Percentiles rank a stretch among this genome's conserved stretches.
phyloP scores from a whole-genome alignment of 2,329 filamentous ascomycete genomes.

The Cladosporium sp. region DNA sequence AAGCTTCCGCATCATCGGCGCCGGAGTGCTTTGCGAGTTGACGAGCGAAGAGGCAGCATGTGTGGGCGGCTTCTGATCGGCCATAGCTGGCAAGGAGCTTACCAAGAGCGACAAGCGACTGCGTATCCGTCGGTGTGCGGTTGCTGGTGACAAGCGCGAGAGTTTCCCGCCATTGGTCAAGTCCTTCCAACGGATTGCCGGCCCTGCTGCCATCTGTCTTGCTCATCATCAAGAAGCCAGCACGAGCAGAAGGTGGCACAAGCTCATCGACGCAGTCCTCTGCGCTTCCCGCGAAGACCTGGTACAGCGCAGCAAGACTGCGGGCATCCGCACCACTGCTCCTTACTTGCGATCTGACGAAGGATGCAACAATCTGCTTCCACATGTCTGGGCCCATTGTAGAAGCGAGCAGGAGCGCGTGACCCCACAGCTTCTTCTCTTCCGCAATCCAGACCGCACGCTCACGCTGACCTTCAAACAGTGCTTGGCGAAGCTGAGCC shows the following conservation, averaged over 20 bases:
- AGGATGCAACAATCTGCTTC: conserved; percentile 91
- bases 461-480: conserved; percentile 77
- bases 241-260: conserved; percentile 84
- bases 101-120: conserved; percentile 73
- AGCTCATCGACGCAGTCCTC: conserved; percentile 95
- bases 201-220: conserved; percentile 57
- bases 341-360: conserved; percentile 93
- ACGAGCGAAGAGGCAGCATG: conserved; percentile 85
- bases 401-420: conserved; percentile 85
- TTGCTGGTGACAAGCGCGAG: conserved; percentile 81
- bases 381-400: conserved; percentile 70
- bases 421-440: conserved; percentile 90
- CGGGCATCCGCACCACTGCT: conserved; percentile 67
- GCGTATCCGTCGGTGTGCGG: conserved; percentile 70
- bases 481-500: conserved; percentile 63
- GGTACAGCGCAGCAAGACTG: conserved; percentile 84
- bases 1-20: conserved; percentile 69
- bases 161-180: conserved; percentile 93
- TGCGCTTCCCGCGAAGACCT: conserved; percentile 86
- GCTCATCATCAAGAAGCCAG: conserved; percentile 84
- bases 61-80: conserved; percentile 82
- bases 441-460: conserved; percentile 90
- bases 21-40: conserved; percentile 68
- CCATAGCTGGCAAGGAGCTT: conserved; percentile 79
- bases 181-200: conserved; percentile 71